Conservation (phyloP, 768 basidiomycete species). For the Lactarius evosmus region DNA sequence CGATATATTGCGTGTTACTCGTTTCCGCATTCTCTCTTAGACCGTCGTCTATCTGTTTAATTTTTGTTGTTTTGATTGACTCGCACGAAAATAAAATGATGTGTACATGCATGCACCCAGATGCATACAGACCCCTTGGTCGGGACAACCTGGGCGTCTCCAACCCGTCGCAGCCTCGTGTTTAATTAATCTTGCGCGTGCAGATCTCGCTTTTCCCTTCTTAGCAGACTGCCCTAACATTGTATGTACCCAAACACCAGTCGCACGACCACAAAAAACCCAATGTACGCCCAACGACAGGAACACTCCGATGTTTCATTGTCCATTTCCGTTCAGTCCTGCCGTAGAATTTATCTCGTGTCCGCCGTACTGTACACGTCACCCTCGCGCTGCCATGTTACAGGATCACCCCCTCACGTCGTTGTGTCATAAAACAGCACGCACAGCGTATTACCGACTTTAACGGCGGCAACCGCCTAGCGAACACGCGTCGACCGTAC, state of each 20-base stretch:
- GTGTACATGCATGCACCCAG: background rate
- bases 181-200: constrained; percentile 19
- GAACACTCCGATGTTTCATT: background rate
- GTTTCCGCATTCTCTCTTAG: background rate
- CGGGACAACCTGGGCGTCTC: background rate
- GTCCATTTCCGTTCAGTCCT: background rate
- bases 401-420: background rate
- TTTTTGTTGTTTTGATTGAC: background rate
- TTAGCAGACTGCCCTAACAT: no score
- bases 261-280: background rate
- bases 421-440: background rate
- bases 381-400: background rate
- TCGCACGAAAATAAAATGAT: background rate
- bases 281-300: background rate
- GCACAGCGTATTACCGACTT: background rate
- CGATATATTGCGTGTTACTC: background rate
- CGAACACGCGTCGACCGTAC: background rate
- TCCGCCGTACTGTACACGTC: background rate
- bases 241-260: background rate
- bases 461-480: background rate
- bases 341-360: no score
- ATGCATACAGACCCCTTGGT: background rate
- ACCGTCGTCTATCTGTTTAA: background rate
- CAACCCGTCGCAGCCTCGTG: constrained; percentile 16
- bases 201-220: constrained; percentile 14